Evolutionary conservation across 306 rosid genomes (phyloP).

Genomic region (Hippophae tibetana): DNA sequence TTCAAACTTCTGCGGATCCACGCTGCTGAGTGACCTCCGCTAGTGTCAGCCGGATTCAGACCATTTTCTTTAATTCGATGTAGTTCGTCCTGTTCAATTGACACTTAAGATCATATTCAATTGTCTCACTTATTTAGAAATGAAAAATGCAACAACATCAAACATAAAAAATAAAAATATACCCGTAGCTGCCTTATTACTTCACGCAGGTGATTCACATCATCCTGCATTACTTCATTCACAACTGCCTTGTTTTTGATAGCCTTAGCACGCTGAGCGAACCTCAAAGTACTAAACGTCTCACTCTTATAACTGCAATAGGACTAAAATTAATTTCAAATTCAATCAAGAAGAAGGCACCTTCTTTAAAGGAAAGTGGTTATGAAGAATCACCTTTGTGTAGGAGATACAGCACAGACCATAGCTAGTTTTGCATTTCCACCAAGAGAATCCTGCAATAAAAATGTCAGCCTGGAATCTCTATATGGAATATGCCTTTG

Average conservation of each 20-base stretch:
- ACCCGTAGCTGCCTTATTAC: conserved; percentile 95
- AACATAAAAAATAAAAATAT: conserved; percentile 19
- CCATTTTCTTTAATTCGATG: conserved; percentile 70
- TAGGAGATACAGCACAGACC: conserved; percentile 98
- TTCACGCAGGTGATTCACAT: conserved; percentile 79
- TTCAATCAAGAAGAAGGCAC: conserved; percentile 11
- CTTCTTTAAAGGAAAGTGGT: conserved; percentile 7
- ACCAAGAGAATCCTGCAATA: conserved; percentile 96
- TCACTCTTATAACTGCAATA: conserved; percentile 85
- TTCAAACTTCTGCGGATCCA: conserved; percentile 88
- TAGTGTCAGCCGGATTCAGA: conserved; percentile 38
- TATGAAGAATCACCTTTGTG: conserved; percentile 52
- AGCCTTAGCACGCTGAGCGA: conserved; percentile 96
- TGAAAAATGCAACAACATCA: not conserved
- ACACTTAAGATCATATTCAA: conserved; percentile 17
- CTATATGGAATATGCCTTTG: conserved; percentile 97
- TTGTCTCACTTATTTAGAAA: conserved; percentile 14
- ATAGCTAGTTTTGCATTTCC: conserved; percentile 97
- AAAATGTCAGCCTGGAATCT: conserved; percentile 91
- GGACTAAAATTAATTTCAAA: conserved; percentile 21
- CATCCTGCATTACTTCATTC: conserved; percentile 86
- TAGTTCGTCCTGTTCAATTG: conserved; percentile 70
- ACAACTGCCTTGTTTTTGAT: conserved; percentile 97
- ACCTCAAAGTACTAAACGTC: conserved; percentile 90
- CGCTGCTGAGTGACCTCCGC: conserved; percentile 75